Evolutionary conservation across 1,284 basidiomycete genomes (phyloP), one percentile per base, ranked within the genome.

Genomic region (Amylostereum areolatum): DNA sequence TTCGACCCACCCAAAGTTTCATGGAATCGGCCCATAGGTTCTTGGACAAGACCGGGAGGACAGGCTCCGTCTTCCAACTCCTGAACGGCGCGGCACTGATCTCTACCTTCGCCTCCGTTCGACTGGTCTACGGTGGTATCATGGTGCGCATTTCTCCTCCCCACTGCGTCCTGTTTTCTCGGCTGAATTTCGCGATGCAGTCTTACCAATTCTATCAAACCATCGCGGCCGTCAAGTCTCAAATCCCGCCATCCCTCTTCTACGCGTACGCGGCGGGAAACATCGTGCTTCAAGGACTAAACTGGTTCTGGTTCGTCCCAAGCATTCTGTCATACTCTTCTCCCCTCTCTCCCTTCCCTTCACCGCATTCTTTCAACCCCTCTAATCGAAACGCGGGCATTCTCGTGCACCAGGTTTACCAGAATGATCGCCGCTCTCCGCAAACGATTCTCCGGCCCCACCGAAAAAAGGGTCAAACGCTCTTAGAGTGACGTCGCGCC

Each of bases 11-110:
- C 49, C 39, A 32, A 51, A 31, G 2, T 37, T n/a, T 8, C 18
- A 6, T 8, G n/a, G 41, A 2, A 37, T 18, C 9, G 24, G 4
- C 25, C 29, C 39, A 37, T 50, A 85, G 85, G 79, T 83, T 83
- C 65, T 63, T 90, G 53, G 86, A 90, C 63, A 89, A 89, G 65
- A 81, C 75, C 25, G 75, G 77, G 32, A 75, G 73, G 49, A 87
- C 85, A 0, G 87, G 88, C n/a, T 75, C 74, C 41, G 74, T 54
- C 2, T 57, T 80, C 35, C 87, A 89, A 59, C 64, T 83, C 27
- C 57, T 85, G 45, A 90, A 90, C 58, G 87, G 86, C 10, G 51
- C 78, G 42, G 61, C 75, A 52, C 71, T 90, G n/a, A 66, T 89
- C 27, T 53, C 60, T 31, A 69, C 77, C 4, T 91, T 90, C 67